These are phyloP conservation scores for Boeremia exigua DNA, from an alignment of 2,329 filamentous ascomycete species.

Conservation along the genomic window DNA sequence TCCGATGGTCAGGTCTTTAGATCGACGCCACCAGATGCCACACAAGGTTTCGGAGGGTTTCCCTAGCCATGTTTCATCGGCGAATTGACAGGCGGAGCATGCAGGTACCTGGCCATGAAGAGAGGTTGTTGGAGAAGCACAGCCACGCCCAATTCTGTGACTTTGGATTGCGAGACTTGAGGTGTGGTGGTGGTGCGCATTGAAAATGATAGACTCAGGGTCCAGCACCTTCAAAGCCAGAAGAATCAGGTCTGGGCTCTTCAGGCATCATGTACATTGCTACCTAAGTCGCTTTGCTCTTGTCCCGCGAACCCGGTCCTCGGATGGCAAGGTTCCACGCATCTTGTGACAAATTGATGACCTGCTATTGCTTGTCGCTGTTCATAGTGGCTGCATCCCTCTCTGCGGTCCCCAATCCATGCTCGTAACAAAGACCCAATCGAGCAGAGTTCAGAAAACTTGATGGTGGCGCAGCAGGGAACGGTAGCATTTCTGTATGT, in stretches of 20 bases:
- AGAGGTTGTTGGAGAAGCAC: background rate
- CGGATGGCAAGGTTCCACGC: too few species aligned
- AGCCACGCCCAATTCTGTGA: background rate
- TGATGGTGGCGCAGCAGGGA: constrained; percentile 12
- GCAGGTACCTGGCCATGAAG: constrained; percentile 3
- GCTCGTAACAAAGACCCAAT: background rate
- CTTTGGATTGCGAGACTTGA: background rate
- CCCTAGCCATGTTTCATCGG: background rate
- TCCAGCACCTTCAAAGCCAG: background rate
- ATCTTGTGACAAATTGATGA: too few species aligned
- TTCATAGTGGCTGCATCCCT: background rate
- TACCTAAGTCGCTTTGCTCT: too few species aligned
- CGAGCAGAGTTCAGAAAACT: background rate
- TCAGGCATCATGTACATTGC: too few species aligned
- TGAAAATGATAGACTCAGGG: background rate
- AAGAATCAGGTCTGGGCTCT: too few species aligned
- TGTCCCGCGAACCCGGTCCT: too few species aligned
- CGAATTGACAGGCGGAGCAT: constrained; percentile 9
- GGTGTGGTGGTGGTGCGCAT: background rate
- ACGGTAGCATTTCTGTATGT: background rate
- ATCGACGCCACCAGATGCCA: background rate
- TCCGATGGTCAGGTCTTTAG: background rate
- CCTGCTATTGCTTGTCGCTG: background rate
- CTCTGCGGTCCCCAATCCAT: background rate
- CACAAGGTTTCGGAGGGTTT: background rate